phyloP scores from a whole-genome alignment of 768 basidiomycete species.

The Leccinum aurantiacum region DNA sequence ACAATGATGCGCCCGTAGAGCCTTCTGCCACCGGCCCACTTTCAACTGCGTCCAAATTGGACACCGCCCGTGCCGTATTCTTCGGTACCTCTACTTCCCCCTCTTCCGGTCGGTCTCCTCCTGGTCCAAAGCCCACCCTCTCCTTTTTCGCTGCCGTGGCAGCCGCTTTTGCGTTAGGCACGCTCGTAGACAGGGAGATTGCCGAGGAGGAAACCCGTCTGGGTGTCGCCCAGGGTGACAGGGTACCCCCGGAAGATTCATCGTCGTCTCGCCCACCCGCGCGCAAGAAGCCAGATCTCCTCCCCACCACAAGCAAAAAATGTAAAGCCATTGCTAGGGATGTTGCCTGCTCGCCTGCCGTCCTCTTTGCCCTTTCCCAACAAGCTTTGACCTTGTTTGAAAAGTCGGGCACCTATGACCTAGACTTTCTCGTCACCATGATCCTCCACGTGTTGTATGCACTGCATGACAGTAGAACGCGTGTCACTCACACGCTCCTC shows the following conservation, averaged over 20 bases:
- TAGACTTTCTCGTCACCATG: slow-evolving; percentile 61
- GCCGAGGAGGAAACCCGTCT: slow-evolving; percentile 29
- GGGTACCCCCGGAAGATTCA: slow-evolving; percentile 21
- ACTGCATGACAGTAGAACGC: slow-evolving; percentile 50
- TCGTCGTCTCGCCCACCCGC: slow-evolving; percentile 21
- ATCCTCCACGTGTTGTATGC: slow-evolving; percentile 55
- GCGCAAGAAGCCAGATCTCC: slow-evolving; percentile 24
- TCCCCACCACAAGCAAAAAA: slow-evolving; percentile 19
- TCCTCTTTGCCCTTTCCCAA: slow-evolving; percentile 47
- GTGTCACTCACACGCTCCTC: slow-evolving; percentile 36
- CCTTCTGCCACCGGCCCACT: slow-evolving; percentile 18
- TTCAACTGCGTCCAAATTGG: slow-evolving; percentile 20
- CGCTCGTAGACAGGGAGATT: slow-evolving; percentile 37
- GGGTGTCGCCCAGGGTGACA: slow-evolving; percentile 22
- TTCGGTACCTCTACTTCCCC: slow-evolving; percentile 23
- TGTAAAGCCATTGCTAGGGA: slow-evolving; percentile 33
- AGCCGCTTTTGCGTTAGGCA: slow-evolving; percentile 61
- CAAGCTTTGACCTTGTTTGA: slow-evolving; percentile 48
- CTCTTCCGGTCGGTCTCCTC: slow-evolving; percentile 9
- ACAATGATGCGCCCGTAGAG: slow-evolving; percentile 15
- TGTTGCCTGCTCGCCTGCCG: slow-evolving; percentile 33
- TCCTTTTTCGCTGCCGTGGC: slow-evolving; percentile 60
- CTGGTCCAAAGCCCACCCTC: slow-evolving; percentile 22
- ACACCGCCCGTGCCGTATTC: slow-evolving; percentile 33
- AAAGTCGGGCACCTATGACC: slow-evolving; percentile 43